Evolutionary conservation across 306 rosid genomes (phyloP), one percentile per base, ranked within the genome.

Genomic region (Lathyrus oleraceus): DNA sequence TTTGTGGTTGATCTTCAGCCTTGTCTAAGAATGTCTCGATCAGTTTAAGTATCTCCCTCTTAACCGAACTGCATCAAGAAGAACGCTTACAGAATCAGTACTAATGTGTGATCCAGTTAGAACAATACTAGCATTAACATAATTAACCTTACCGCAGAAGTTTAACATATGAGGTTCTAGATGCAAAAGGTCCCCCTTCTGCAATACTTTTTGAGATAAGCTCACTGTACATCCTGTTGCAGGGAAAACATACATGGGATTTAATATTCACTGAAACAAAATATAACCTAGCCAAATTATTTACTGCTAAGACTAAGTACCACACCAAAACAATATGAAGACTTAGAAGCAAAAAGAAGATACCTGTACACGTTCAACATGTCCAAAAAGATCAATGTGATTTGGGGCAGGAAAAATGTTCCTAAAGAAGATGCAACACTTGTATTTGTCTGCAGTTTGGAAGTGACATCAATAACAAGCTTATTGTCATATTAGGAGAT

Each of bases 281-380:
- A 39, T 14, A 19, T 6, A 58, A 47, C 38, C 40, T 19, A 53
- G 38, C 52, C 69, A 66, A 45, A 51, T 19, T 25, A 35, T 17
- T 54, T 43, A 15, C 20, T 36, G 59, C 39, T 23, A 57, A 57
- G 6, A 57, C 47, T 30, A 8, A 27, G 39, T 28, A 25, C 20
- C 62, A 54, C 14, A 52, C 32, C 19, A 44, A 36, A 61, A 36
- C 32, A 49, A 7, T 36, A 28, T 23, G 21, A 56, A 27, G 62
- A 57, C 38, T 56, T 56, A 25, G 38, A 30, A 42, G 69, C 19
- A 32, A 47, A 42, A 10, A 51, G n/a, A 66, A 40, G 53, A 59
- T 71, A 91, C 99, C 97, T 95, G 89, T 95, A 95, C 43, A 95
- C 99, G 20, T 91, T 95, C 78, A 95, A 90, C 97, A 91, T 95